Evolutionary conservation across 2,329 filamentous ascomycete genomes (phyloP).

Genomic region (Fusarium sp.): DNA sequence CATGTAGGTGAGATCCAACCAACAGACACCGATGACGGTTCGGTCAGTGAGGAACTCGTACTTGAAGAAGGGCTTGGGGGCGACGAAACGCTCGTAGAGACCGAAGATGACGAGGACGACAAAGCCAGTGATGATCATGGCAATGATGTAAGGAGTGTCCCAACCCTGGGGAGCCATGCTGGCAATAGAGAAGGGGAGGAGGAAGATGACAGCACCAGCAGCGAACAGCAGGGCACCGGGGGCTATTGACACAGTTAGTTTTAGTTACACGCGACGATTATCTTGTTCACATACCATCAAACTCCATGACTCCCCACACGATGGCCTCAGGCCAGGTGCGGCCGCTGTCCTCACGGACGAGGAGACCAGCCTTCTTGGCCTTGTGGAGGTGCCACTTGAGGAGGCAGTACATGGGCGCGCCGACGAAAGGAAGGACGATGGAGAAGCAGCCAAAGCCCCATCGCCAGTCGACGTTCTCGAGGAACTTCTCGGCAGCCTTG

Average conservation of each 20-base stretch:
- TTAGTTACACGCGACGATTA: neutral
- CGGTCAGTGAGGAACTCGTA: slow-evolving; percentile 57
- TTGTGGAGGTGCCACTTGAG: slow-evolving; percentile 64
- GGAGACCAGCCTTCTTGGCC: slow-evolving; percentile 59
- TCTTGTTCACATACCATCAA: slow-evolving; percentile 41
- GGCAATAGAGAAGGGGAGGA: slow-evolving; percentile 66
- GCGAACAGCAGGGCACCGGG: slow-evolving; percentile 61
- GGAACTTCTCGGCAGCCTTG: slow-evolving; percentile 40
- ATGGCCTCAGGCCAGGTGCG: slow-evolving; percentile 57
- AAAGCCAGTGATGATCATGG: slow-evolving; percentile 65
- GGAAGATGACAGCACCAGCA: slow-evolving; percentile 59
- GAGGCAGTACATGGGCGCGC: slow-evolving; percentile 64
- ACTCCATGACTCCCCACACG: slow-evolving; percentile 35
- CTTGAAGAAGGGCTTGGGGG: slow-evolving; percentile 64
- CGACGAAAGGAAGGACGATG: slow-evolving; percentile 68
- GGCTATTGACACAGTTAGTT: slow-evolving; percentile 51
- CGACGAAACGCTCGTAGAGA: slow-evolving; percentile 62
- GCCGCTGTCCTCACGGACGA: slow-evolving; percentile 49
- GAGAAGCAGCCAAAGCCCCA: slow-evolving; percentile 66
- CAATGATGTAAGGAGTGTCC: slow-evolving; percentile 59
- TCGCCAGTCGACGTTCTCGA: slow-evolving; percentile 36
- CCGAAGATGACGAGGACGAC: slow-evolving; percentile 59
- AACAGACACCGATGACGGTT: slow-evolving; percentile 59
- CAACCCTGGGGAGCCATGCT: slow-evolving; percentile 53
- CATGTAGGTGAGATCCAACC: slow-evolving; percentile 51